Percentiles rank a stretch among this genome's conserved stretches.
These are phyloP conservation scores for Talaromyces sp. DNA, from an alignment of 2,329 filamentous ascomycete genomes.

Conservation along the genomic window DNA sequence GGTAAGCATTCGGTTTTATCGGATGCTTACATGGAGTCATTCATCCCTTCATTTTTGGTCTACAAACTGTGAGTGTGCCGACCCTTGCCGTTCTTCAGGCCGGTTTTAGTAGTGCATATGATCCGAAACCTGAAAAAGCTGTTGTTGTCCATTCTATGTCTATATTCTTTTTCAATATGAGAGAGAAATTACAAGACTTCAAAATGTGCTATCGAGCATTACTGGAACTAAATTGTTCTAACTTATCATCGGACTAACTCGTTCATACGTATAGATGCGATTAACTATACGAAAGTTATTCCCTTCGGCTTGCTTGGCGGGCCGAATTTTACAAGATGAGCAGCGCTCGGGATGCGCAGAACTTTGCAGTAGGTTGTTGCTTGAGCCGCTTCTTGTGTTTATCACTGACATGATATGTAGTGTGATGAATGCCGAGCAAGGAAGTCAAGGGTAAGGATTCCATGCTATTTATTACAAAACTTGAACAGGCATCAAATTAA, in stretches of 20 bases:
- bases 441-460: constrained; percentile 32
- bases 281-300: not conserved
- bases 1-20: not conserved
- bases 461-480: not conserved
- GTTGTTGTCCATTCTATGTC: not conserved
- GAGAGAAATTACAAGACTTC: not conserved
- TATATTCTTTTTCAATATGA: not conserved
- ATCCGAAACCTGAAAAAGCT: not conserved
- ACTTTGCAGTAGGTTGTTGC: constrained; percentile 32
- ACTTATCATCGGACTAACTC: not conserved
- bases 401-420: constrained; percentile 19
- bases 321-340: constrained; percentile 26
- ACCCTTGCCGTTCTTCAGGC: not conserved
- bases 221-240: not conserved
- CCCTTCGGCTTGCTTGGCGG: constrained; percentile 8
- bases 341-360: constrained; percentile 38
- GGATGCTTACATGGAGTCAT: not conserved
- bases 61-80: not conserved
- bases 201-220: not conserved
- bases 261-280: not conserved
- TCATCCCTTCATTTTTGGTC: not conserved
- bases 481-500: not conserved
- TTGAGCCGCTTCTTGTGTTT: not conserved
- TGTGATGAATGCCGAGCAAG: constrained; percentile 39
- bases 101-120: not conserved